Base-by-base conservation (phyloP, 129 eudicot genomes). In the Lactuca saligna region DNA sequence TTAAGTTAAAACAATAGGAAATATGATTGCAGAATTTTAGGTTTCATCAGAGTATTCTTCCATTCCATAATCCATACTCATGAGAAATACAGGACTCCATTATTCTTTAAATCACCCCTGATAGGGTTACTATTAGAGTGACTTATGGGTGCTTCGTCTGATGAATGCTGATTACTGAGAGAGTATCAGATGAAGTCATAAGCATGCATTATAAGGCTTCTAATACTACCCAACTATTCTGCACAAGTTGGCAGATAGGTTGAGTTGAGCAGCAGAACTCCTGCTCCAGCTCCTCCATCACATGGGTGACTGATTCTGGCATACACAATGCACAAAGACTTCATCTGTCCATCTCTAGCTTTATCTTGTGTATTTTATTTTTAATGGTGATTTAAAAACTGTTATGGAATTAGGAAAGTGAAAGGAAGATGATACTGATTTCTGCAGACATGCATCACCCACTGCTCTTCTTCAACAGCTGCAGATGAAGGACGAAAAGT, bases 331-430 rank as follows among this genome's bases (percentile, higher is more conserved):
- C 61, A 62, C 42, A 75, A 60, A 67, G 50, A 69, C n/a, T n/a
- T 61, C 16, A 39, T 54, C 12, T 62, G 63, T 62, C 57, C 65
- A 42, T 44, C 76, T 77, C 65, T 25, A 25, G 29, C 29, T 69
- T 16, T 61, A 17, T 62, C 39, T 54, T 39, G 65, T 62, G 10
- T 15, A 35, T 41, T 53, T 38, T 76, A 7, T 39, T 46, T 62
- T 51, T 58, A 60, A 39, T 15, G 57, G 31, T 68, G 66, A 61
- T 48, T 46, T 31, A 54, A 69, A 17, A 65, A 55, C 64, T 61
- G 64, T 77, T 71, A 41, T 62, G 81, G 57, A 69, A 69, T 64
- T 69, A 69, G 65, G 75, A 58, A 46, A 38, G 70, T 69, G 54
- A 34, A 70, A 62, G 63, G 75, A 71, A 72, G 74, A 66, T 11